A percentile compares a stretch with the other conserved stretches of the same genome.
phyloP scores from a whole-genome alignment of 2,329 filamentous ascomycete genomes.

The Escovopsis sp. region DNA sequence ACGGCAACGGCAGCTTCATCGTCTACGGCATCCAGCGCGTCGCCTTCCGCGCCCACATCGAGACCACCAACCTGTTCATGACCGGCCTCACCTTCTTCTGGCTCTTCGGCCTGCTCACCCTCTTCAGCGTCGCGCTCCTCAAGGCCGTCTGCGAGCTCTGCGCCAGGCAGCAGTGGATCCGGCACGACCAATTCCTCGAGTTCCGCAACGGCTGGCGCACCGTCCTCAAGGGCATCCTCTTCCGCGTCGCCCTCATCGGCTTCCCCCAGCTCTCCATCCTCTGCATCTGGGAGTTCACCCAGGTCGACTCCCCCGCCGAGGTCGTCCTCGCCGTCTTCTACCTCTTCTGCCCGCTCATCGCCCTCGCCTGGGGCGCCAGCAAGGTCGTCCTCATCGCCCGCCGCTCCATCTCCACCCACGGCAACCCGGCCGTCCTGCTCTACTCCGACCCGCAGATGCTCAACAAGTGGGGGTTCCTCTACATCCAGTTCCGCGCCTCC shows the following conservation, averaged over 20 bases:
- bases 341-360: conserved; percentile 60
- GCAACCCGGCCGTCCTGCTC: conserved; percentile 89
- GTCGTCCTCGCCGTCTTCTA: conserved; percentile 79
- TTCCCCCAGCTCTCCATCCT: conserved; percentile 83
- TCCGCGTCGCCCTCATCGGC: conserved; percentile 76
- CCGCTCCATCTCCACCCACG: conserved; percentile 76
- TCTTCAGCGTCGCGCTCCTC: conserved; percentile 59
- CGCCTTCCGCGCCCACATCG: conserved; percentile 70
- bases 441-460: conserved; percentile 82
- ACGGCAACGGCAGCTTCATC: conserved; percentile 37
- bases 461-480: conserved; percentile 96
- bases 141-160: conserved; percentile 67
- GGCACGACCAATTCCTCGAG: conserved; percentile 72
- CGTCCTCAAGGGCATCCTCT: conserved; percentile 83
- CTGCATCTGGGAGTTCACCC: conserved; percentile 84
- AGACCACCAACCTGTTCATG: conserved; percentile 83
- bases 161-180: conserved; percentile 61
- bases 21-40: conserved; percentile 79
- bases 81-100: conserved; percentile 82
- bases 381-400: conserved; percentile 82
- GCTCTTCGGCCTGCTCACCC: conserved; percentile 62
- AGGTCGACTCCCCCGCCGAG: conserved; percentile 71
- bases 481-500: conserved; percentile 87
- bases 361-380: conserved; percentile 69
- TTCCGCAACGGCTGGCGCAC: conserved; percentile 90